These are phyloP conservation scores for Cutaneotrichosporon mucoides DNA, from an alignment of 1,284 basidiomycete genomes.

Conservation along the genomic window DNA sequence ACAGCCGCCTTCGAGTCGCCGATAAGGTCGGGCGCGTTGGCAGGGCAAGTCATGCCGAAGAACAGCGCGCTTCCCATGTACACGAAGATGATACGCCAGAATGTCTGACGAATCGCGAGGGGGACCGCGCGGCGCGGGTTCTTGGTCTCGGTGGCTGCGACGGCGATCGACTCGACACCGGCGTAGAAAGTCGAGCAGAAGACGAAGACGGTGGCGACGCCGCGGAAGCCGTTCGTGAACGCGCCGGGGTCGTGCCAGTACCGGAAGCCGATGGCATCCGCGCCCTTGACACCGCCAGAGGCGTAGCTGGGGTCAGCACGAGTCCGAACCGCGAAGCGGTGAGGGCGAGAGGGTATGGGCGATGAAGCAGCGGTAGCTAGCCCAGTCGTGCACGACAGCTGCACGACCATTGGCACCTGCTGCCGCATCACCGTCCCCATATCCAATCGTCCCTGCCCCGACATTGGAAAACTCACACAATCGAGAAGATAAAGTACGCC, in stretches of 20 bases:
- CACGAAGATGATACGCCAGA: constrained; percentile 66
- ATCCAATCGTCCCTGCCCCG: too few species aligned
- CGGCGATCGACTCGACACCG: constrained; percentile 47
- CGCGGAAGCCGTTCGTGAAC: constrained; percentile 40
- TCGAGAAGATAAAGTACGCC: constrained; percentile 56
- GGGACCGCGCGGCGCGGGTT: constrained; percentile 72
- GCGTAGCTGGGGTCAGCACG: constrained; percentile 41
- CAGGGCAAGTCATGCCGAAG: constrained; percentile 73
- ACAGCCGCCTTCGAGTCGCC: constrained; percentile 57
- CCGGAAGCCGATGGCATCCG: constrained; percentile 46
- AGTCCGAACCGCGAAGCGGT: too few species aligned
- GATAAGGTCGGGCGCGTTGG: constrained; percentile 58
- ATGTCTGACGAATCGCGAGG: constrained; percentile 70
- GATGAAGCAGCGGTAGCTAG: too few species aligned
- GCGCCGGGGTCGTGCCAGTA: constrained; percentile 53
- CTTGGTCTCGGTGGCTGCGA: constrained; percentile 51
- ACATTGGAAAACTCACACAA: constrained; percentile 55
- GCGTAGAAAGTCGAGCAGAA: constrained; percentile 23
- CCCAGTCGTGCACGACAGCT: too few species aligned
- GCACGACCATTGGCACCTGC: too few species aligned
- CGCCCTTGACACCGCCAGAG: constrained; percentile 52
- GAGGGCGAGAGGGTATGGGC: too few species aligned
- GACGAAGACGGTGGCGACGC: constrained; percentile 19
- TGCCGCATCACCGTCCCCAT: too few species aligned
- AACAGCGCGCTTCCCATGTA: constrained; percentile 61